These are phyloP conservation scores for Zelonia costaricensis DNA, from an alignment of 208 protist species.

Conservation along the genomic window DNA sequence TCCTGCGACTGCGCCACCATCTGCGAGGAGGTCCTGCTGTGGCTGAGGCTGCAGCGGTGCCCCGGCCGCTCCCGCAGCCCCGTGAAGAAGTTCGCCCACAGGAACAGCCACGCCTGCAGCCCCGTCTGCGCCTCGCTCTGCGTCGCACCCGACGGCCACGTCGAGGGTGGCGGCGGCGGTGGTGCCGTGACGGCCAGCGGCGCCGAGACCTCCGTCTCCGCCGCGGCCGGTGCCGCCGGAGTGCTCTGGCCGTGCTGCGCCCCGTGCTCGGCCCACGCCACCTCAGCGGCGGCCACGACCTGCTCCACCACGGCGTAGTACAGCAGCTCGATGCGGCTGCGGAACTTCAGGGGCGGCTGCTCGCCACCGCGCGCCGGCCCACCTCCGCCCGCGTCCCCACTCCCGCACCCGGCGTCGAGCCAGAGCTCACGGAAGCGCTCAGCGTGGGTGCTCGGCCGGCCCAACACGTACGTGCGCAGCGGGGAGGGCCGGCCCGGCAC, in stretches of 20 bases:
- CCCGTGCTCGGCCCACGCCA: constrained; percentile 35
- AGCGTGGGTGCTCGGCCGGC: constrained; percentile 46
- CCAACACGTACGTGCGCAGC: constrained; percentile 56
- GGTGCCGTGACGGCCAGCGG: background rate
- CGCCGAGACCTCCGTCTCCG: too few species aligned
- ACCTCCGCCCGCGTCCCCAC: constrained; percentile 65
- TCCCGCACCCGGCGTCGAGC: constrained; percentile 33
- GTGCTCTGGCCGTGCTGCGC: constrained; percentile 2
- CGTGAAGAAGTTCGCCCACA: constrained; percentile 59
- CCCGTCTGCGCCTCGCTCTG: constrained; percentile 33
- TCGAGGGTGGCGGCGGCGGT: background rate
- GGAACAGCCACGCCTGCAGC: constrained; percentile 50
- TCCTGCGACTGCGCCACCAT: background rate
- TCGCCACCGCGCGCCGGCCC: too few species aligned
- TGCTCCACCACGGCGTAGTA: constrained; percentile 64
- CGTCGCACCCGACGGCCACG: constrained; percentile 8
- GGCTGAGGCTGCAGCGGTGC: constrained; percentile 29
- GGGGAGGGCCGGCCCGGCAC: constrained; percentile 37
- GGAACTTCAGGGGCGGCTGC: constrained; percentile 65
- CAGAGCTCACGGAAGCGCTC: constrained; percentile 86
- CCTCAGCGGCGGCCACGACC: constrained; percentile 62
- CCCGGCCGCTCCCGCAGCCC: constrained; percentile 40
- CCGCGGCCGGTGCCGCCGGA: background rate
- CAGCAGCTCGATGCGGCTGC: constrained; percentile 71
- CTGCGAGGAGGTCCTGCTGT: constrained; percentile 24